These are phyloP conservation scores for Schrenkiella parvula DNA, from an alignment of 345 rosid species.

Conservation along the genomic window DNA sequence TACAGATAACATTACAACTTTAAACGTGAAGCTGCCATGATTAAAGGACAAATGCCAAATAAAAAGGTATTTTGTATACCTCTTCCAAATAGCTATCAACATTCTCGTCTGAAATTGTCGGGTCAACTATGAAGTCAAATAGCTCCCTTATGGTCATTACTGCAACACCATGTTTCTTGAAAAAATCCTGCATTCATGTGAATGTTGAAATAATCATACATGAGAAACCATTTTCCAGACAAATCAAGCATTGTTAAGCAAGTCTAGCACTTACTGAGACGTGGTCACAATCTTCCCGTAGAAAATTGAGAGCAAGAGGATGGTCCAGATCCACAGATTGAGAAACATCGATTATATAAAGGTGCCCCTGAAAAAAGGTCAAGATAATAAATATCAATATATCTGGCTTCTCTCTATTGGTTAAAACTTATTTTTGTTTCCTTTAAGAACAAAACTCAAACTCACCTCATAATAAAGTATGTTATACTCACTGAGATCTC, in stretches of 20 bases:
- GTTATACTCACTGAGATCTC: constrained; percentile 97
- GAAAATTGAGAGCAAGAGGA: constrained; percentile 85
- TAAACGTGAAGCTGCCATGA: background rate
- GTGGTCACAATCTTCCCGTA: constrained; percentile 92
- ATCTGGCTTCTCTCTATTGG: background rate
- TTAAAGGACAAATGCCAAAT: background rate
- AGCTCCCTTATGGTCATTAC: constrained; percentile 92
- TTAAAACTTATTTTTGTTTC: background rate
- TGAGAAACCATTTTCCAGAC: background rate
- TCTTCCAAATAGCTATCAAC: constrained; percentile 84
- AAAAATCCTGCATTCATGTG: constrained; percentile 70
- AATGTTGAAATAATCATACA: background rate
- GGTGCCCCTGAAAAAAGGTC: constrained; percentile 63
- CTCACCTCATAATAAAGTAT: constrained; percentile 86
- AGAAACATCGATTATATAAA: constrained; percentile 89
- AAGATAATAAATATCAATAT: background rate
- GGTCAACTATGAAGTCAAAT: constrained; percentile 92
- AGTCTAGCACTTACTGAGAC: constrained; percentile 62
- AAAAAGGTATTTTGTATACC: constrained; percentile 33
- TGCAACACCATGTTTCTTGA: constrained; percentile 85
- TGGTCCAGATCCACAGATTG: constrained; percentile 96
- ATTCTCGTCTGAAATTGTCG: constrained; percentile 70
- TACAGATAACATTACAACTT: background rate
- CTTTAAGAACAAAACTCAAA: background rate
- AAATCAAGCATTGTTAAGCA: background rate